Evolutionary conservation across 2,329 filamentous ascomycete genomes (phyloP).

Genomic region (Nemania bipapillata): DNA sequence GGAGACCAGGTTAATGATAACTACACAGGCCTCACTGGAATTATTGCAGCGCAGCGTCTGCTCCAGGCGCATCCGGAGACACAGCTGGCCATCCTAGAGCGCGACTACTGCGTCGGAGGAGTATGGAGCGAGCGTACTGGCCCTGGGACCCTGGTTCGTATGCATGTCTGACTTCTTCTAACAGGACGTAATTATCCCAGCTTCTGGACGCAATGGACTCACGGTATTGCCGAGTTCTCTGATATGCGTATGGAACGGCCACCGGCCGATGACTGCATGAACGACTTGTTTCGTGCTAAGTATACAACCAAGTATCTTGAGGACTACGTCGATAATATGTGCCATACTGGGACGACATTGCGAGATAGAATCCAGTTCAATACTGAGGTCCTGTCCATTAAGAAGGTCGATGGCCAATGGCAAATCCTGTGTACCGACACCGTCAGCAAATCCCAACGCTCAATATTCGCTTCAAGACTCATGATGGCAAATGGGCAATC

Average conservation of each 20-base stretch:
- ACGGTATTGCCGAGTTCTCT: slow-evolving; percentile 49
- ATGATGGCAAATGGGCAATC: slow-evolving; percentile 40
- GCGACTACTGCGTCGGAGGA: slow-evolving; percentile 40
- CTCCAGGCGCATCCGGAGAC: slow-evolving; percentile 40
- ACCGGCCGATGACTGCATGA: slow-evolving; percentile 43
- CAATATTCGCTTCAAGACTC: slow-evolving; percentile 30
- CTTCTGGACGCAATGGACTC: slow-evolving; percentile 50
- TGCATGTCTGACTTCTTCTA: slow-evolving; percentile 16
- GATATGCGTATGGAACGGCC: slow-evolving; percentile 47
- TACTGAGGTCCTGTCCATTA: slow-evolving; percentile 37
- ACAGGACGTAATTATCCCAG: slow-evolving; percentile 44
- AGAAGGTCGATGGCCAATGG: slow-evolving; percentile 42
- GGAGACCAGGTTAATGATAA: slow-evolving; percentile 23
- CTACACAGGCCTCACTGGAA: slow-evolving; percentile 35
- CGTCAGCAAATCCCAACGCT: slow-evolving; percentile 28
- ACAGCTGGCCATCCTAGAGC: slow-evolving; percentile 38
- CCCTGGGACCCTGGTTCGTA: slow-evolving; percentile 5
- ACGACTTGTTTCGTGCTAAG: slow-evolving; percentile 46
- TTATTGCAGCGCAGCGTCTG: slow-evolving; percentile 38
- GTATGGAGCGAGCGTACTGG: slow-evolving; percentile 40
- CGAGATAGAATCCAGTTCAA: slow-evolving; percentile 43
- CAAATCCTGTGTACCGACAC: slow-evolving; percentile 39
- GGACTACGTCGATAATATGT: slow-evolving; percentile 39
- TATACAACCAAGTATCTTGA: slow-evolving; percentile 48
- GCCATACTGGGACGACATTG: slow-evolving; percentile 38